Percentiles rank a stretch among this genome's conserved stretches.
phyloP scores from a whole-genome alignment of 1,139 yeast species.

The Taphrina deformans region DNA sequence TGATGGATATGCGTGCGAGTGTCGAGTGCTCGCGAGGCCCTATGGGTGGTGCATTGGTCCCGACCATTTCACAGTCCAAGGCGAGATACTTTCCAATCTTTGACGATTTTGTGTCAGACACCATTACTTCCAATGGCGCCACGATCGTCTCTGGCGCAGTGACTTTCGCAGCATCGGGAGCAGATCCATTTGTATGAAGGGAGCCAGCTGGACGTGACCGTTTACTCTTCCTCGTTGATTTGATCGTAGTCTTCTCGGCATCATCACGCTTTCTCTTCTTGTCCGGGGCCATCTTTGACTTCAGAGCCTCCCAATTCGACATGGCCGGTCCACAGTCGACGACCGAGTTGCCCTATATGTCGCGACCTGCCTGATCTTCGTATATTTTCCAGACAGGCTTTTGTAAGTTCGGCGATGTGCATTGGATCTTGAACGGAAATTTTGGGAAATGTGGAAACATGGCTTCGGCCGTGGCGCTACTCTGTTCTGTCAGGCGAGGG shows the following conservation, averaged over 20 bases:
- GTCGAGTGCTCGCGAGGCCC: conserved; percentile 77
- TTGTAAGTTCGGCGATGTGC: no score
- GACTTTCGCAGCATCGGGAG: background rate
- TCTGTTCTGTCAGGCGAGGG: conserved; percentile 3
- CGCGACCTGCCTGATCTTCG: no score
- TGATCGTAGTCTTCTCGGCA: background rate
- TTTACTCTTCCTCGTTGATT: background rate
- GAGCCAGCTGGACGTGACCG: background rate
- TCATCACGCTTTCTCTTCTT: conserved; percentile 19
- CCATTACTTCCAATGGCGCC: conserved; percentile 18
- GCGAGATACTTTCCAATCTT: conserved; percentile 69
- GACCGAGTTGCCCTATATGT: no score
- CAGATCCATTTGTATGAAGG: background rate
- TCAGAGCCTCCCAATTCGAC: conserved; percentile 31
- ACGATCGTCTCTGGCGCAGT: conserved; percentile 3
- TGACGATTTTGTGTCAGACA: conserved; percentile 18
- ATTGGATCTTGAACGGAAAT: background rate
- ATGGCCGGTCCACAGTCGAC: background rate
- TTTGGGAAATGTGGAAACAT: conserved; percentile 6
- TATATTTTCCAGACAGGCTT: no score
- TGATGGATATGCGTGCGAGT: conserved; percentile 82
- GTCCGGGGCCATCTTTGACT: conserved; percentile 8
- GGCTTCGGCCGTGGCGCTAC: conserved; percentile 9
- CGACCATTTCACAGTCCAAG: conserved; percentile 93
- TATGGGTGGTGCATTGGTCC: conserved; percentile 49